A percentile compares a stretch with the other conserved stretches of the same genome.
Conservation (phyloP, 805 yeast species). For the Wickerhamomyces mucosus region DNA sequence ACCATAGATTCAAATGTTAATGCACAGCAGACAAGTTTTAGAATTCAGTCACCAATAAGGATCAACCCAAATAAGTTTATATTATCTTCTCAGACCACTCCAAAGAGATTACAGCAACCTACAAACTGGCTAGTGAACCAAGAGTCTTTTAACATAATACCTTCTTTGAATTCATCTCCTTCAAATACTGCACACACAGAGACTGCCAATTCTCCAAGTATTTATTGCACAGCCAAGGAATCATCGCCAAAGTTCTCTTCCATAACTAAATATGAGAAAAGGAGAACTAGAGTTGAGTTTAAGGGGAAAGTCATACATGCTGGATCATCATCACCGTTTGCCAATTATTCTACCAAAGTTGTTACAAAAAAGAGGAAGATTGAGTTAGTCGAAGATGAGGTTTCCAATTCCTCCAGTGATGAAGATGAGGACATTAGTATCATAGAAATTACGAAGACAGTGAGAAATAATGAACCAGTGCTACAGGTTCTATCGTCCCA, state of each 20-base stretch:
- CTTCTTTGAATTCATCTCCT: constrained; percentile 10
- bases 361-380: constrained; percentile 9
- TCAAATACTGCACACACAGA: constrained; percentile 1
- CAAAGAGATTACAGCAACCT: no score
- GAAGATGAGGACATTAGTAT: constrained; percentile 18
- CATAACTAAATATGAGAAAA: constrained; percentile 4
- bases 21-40: constrained; percentile 19
- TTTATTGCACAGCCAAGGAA: constrained; percentile 11
- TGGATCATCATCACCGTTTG: constrained; percentile 7
- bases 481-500: constrained; percentile 18
- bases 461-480: constrained; percentile 10
- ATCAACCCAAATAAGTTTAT: no score
- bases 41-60: constrained; percentile 16
- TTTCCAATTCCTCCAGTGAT: constrained; percentile 16
- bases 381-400: constrained; percentile 3
- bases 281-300: constrained; percentile 10
- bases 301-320: constrained; percentile 9
- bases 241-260: constrained; percentile 1
- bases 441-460: constrained; percentile 18
- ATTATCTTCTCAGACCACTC: constrained; percentile 9
- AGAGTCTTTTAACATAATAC: constrained; percentile 13
- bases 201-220: constrained; percentile 3
- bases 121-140: constrained; percentile 7
- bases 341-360: constrained; percentile 6
- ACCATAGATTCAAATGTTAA: constrained; percentile 6